A percentile compares a stretch with the other conserved stretches of the same genome.
Conservation (phyloP, 306 rosid species). For the Calophaca sinica region DNA sequence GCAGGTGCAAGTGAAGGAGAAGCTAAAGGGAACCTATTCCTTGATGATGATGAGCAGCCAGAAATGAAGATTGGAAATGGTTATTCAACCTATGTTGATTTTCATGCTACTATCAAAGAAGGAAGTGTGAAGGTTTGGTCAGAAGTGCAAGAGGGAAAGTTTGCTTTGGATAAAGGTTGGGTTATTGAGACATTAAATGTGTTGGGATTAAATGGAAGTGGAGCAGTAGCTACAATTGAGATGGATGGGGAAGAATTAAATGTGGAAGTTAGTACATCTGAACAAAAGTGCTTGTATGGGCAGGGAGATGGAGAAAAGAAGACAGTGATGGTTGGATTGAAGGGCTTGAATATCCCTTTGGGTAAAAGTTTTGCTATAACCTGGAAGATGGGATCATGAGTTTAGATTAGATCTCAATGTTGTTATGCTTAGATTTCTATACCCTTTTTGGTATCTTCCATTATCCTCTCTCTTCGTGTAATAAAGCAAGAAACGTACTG, state of each 20-base stretch:
- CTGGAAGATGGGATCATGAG: slow-evolving; percentile 67
- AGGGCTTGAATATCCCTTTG: slow-evolving; percentile 66
- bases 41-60: slow-evolving; percentile 82
- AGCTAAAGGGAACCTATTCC: slow-evolving; percentile 80
- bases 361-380: slow-evolving; percentile 71
- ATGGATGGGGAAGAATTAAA: slow-evolving; percentile 63
- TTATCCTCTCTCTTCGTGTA: not conserved
- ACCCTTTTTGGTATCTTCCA: not conserved
- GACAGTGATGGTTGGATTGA: slow-evolving; percentile 63
- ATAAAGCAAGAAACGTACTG: not conserved
- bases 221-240: slow-evolving; percentile 51
- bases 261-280: slow-evolving; percentile 50
- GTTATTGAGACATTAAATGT: slow-evolving; percentile 71
- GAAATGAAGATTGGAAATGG: slow-evolving; percentile 82
- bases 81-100: slow-evolving; percentile 67
- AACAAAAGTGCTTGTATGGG: slow-evolving; percentile 50
- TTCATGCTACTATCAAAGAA: slow-evolving; percentile 63
- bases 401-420: slow-evolving; percentile 19
- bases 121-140: slow-evolving; percentile 83
- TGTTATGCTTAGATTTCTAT: not conserved
- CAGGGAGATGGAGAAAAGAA: slow-evolving; percentile 52
- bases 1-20: slow-evolving; percentile 64
- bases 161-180: slow-evolving; percentile 80
- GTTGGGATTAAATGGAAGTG: slow-evolving; percentile 71
- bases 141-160: slow-evolving; percentile 75